These are phyloP conservation scores for Cordyceps fumosorosea DNA, from an alignment of 2,329 filamentous ascomycete genomes.

Conservation along the genomic window DNA sequence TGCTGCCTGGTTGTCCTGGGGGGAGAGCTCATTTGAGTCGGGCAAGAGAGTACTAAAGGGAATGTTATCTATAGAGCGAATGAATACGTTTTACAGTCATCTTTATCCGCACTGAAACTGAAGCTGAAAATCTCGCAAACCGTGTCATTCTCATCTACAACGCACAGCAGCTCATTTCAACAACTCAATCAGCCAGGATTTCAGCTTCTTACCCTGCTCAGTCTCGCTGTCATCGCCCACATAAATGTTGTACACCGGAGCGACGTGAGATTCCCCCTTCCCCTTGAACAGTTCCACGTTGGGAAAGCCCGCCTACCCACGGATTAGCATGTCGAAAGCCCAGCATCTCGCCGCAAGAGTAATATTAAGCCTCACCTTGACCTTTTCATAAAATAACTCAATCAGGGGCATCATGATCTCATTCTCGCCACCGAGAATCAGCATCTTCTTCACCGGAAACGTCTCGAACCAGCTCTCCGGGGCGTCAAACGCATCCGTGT, in stretches of 20 bases:
- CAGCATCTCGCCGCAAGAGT: not conserved
- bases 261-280: conserved; percentile 18
- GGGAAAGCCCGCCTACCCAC: conserved; percentile 15
- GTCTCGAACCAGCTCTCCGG: conserved; percentile 18
- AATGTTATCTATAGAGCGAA: too few relatives aligned
- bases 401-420: conserved; percentile 19
- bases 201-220: conserved; percentile 18
- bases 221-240: conserved; percentile 18
- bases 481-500: conserved; percentile 16
- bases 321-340: not conserved
- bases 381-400: conserved; percentile 15
- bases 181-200: conserved; percentile 17
- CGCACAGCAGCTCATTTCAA: not conserved
- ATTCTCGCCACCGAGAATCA: conserved; percentile 16
- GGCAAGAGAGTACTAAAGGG: too few relatives aligned
- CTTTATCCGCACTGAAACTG: too few relatives aligned
- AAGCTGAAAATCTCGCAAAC: not conserved
- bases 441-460: conserved; percentile 16
- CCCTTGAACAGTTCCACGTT: conserved; percentile 18
- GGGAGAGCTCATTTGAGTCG: too few relatives aligned
- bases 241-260: conserved; percentile 19
- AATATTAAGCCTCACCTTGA: conserved; percentile 13
- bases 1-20: too few relatives aligned
- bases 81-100: too few relatives aligned
- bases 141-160: not conserved